Evolutionary conservation across 2,329 filamentous ascomycete species (phyloP).

Genomic region (Colletotrichum sp.): DNA sequence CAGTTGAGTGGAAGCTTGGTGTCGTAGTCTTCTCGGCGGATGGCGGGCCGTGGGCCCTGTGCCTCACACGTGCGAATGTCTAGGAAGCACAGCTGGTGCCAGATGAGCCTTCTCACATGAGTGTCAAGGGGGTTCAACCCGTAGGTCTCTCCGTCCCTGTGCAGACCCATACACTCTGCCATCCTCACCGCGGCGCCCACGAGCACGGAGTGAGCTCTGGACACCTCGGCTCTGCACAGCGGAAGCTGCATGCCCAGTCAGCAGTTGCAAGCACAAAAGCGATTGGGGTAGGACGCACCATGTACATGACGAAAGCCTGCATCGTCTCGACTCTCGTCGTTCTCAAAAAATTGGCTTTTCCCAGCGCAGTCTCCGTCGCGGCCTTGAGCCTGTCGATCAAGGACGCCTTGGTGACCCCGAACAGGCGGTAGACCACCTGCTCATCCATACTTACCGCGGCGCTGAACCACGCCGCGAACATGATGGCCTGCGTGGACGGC

Average conservation of each 20-base stretch:
- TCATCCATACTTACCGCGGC: slow-evolving; percentile 71
- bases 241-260: slow-evolving; percentile 58
- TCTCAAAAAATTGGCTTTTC: slow-evolving; percentile 72
- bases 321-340: slow-evolving; percentile 75
- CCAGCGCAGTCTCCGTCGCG: slow-evolving; percentile 70
- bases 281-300: slow-evolving; percentile 53
- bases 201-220: slow-evolving; percentile 74
- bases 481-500: slow-evolving; percentile 68
- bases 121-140: slow-evolving; percentile 71
- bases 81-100: slow-evolving; percentile 80
- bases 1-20: slow-evolving; percentile 75
- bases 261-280: neutral
- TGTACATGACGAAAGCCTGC: slow-evolving; percentile 78
- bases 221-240: slow-evolving; percentile 74
- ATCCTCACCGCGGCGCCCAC: slow-evolving; percentile 75
- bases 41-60: slow-evolving; percentile 73
- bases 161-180: slow-evolving; percentile 79
- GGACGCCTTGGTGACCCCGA: slow-evolving; percentile 58
- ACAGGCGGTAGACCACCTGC: slow-evolving; percentile 52
- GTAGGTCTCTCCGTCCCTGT: slow-evolving; percentile 73
- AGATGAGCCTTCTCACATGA: slow-evolving; percentile 73
- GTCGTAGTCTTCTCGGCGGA: slow-evolving; percentile 77
- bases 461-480: slow-evolving; percentile 74
- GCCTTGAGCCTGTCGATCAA: slow-evolving; percentile 69
- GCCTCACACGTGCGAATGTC: slow-evolving; percentile 78